Base-by-base conservation (phyloP, 345 rosid genomes). In the Pistacia vera region DNA sequence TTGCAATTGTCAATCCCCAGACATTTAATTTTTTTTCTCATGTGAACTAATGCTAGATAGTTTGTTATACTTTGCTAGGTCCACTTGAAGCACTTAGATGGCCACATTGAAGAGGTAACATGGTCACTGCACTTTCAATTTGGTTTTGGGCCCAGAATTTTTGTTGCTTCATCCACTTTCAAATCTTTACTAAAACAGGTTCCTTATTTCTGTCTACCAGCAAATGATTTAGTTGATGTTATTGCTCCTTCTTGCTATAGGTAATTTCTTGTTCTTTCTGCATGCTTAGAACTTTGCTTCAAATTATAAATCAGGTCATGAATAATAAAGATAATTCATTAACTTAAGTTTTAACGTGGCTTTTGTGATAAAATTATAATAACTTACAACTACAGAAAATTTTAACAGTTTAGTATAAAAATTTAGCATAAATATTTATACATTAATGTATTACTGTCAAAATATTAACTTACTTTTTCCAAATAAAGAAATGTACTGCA, bases 211-310 rank as follows among this genome's bases (percentile, higher is more conserved):
- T 92, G 90, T 87, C 92, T 95, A 80, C 98, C 98, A 74, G 96
- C 99, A 79, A 95, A 89, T 30, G 96, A 93, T 22, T 89, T 92
- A 76, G 96, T 88, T 63, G 96, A 95, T 85, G 97, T 92, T 75
- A 95, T 92, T 68, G 98, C 98, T 78, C 97, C 98, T 70, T 93
- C 99, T 70, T 95, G 99, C 81, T 95, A 95, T 79, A 95, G 99
- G 98, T 93, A 81, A 80, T 80, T 62, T 71, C 52, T 72, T 49
- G 52, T 57, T 70, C 58, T 62, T 61, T n/a, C 63, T 33, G 8
- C 49, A 18, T 17, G 41, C 56, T 63, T 56, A 30, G 55, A 11
- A 55, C 22, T 18, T 12, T 72, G 58, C 28, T 14, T 20, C 16
- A 52, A 63, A 25, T 58, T 57, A 57, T 67, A 51, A 61, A 22